phyloP scores from a whole-genome alignment of 176 grass and related monocot species.

The Aegilops umbellulata region DNA sequence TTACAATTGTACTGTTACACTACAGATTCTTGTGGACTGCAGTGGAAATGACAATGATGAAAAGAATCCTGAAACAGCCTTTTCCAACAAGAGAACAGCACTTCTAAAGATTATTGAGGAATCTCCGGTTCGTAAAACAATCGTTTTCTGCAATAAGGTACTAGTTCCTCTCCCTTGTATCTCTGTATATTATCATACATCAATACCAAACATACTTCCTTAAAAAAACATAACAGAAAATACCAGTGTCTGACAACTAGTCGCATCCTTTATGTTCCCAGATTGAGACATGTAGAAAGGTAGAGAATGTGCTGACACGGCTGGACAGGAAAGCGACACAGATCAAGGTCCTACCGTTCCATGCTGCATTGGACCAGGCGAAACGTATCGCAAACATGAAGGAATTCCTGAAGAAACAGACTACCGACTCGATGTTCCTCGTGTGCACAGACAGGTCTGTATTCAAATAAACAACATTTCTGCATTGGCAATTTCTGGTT shows the following conservation, averaged over 20 bases:
- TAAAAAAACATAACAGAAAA: not conserved
- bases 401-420: slow-evolving; percentile 64
- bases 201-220: not conserved
- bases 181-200: not conserved
- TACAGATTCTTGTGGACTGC: slow-evolving; percentile 84
- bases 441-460: slow-evolving; percentile 96
- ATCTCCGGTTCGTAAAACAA: slow-evolving; percentile 68
- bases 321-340: slow-evolving; percentile 69
- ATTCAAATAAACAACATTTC: not conserved
- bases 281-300: slow-evolving; percentile 98
- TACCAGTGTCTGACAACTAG: not conserved
- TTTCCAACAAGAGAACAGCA: slow-evolving; percentile 80
- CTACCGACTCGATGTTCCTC: slow-evolving; percentile 66
- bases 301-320: slow-evolving; percentile 72
- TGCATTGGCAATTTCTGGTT: not conserved
- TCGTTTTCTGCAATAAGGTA: slow-evolving; percentile 93
- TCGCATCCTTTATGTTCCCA: slow-evolving; percentile 12
- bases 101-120: slow-evolving; percentile 68
- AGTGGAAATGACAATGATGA: slow-evolving; percentile 78
- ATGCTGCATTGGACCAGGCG: slow-evolving; percentile 77
- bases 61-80: slow-evolving; percentile 85
- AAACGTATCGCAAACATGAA: slow-evolving; percentile 69
- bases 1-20: not conserved
- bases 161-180: not conserved
- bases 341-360: slow-evolving; percentile 81